Evolutionary conservation across 208 protist species (phyloP), one percentile per base, ranked within the genome.

Genomic region (Leishmania mexicana): DNA sequence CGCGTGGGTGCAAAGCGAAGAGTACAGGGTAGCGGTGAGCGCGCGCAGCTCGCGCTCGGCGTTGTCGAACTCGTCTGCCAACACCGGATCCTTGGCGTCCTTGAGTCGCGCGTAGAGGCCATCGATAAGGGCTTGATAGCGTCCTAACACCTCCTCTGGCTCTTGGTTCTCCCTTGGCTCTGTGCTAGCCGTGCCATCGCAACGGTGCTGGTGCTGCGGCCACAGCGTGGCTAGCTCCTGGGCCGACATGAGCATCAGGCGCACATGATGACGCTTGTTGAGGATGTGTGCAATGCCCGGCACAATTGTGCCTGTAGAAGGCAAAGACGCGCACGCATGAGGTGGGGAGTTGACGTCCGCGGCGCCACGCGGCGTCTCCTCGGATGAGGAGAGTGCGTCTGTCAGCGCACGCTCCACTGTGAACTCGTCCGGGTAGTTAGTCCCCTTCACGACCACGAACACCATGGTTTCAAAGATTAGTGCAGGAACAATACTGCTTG

Each of bases 341-440:
- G 76, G 73, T 28, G 40, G 2, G 6, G 71, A 19, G 19, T 53
- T 24, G 10, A 40, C 45, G 38, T 80, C 77, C 47, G 47, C 38
- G 35, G 40, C 28, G 11, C 31, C 76, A 19, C n/a, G 2, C 24
- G 62, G 21, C 7, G 75, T n/a, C 31, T 76, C 31, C 19, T 62
- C 31, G 10, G 81, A 62, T 19, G 73, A 58, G 42, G 82, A 78
- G 24, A 89, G 38, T 19, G 74, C 57, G 40, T 88, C 88, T 35
- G 54, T 81, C 40, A 88, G 53, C 42, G 70, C 76, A 62, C 90
- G 88, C 84, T 95, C 89, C 35, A 89, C 74, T 8, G 75, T 62
- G 80, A 97, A 97, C 84, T 94, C 89, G 54, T 96, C 94, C 2
- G 92, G 89, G 79, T 91, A 97, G 58, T 84, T 88, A 15, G 94